Evolutionary conservation across 306 rosid genomes (phyloP).

Genomic region (Mimosa bimucronata): DNA sequence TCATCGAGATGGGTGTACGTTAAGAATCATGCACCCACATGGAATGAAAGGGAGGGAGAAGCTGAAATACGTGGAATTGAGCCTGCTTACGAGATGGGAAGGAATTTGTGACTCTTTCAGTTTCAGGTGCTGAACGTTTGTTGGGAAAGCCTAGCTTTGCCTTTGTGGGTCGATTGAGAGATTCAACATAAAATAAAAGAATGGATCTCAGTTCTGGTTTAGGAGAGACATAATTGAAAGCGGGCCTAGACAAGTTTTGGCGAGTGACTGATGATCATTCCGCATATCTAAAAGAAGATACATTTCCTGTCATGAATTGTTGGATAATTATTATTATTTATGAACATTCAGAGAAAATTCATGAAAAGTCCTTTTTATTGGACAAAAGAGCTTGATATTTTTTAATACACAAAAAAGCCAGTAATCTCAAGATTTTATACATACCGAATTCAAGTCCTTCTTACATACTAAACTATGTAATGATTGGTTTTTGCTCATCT

Average conservation of each 20-base stretch:
- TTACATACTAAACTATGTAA: too few species aligned
- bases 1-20: constrained; percentile 54
- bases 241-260: background rate
- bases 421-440: too few species aligned
- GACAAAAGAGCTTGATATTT: too few species aligned
- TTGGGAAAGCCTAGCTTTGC: background rate
- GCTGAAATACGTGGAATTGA: constrained; percentile 2
- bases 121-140: background rate
- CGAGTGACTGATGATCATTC: background rate
- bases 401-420: too few species aligned
- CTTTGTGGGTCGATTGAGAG: background rate
- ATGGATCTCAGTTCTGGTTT: background rate
- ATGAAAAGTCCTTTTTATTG: too few species aligned
- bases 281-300: background rate
- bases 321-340: too few species aligned
- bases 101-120: background rate
- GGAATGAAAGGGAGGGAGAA: background rate
- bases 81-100: background rate
- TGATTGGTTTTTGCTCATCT: too few species aligned
- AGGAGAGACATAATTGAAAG: background rate
- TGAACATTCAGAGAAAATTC: background rate
- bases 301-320: background rate
- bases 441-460: too few species aligned
- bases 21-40: constrained; percentile 51
- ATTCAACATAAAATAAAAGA: background rate